A percentile compares a stretch with the other conserved stretches of the same genome.
These are phyloP conservation scores for Glonium stellatum DNA, from an alignment of 495 filamentous ascomycete genomes.

Conservation along the genomic window DNA sequence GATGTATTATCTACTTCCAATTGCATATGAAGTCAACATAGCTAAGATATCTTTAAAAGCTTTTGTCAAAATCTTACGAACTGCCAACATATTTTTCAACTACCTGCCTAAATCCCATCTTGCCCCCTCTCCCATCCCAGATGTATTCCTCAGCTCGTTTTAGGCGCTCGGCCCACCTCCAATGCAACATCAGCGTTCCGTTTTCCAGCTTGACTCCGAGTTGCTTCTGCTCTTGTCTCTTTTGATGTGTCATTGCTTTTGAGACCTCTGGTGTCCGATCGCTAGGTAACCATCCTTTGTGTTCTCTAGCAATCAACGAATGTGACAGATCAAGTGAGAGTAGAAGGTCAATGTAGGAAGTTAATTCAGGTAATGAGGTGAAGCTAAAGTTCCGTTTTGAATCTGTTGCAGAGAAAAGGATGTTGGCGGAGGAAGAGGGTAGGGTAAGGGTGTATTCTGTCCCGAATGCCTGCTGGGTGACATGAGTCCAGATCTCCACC, in stretches of 20 bases:
- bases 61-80: not conserved
- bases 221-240: not conserved
- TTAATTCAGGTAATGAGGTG: conserved; percentile 8
- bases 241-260: not conserved
- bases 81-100: not conserved
- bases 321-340: conserved; percentile 20
- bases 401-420: conserved; percentile 9
- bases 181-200: not conserved
- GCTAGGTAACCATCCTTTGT: not conserved
- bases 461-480: conserved; percentile 40
- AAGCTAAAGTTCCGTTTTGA: conserved; percentile 20
- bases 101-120: not conserved
- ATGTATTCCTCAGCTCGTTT: not conserved
- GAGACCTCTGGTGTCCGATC: not conserved
- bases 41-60: not conserved
- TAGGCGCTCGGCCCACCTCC: not conserved
- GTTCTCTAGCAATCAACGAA: conserved; percentile 8
- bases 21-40: not conserved
- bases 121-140: not conserved
- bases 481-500: conserved; percentile 42
- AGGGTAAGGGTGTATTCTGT: conserved; percentile 45
- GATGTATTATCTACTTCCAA: too few species aligned
- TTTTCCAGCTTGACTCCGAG: not conserved
- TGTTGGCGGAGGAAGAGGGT: conserved; percentile 8
- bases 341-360: conserved; percentile 16